Evolutionary conservation across 768 basidiomycete species (phyloP).

Genomic region (Tubosaeta sp.): DNA sequence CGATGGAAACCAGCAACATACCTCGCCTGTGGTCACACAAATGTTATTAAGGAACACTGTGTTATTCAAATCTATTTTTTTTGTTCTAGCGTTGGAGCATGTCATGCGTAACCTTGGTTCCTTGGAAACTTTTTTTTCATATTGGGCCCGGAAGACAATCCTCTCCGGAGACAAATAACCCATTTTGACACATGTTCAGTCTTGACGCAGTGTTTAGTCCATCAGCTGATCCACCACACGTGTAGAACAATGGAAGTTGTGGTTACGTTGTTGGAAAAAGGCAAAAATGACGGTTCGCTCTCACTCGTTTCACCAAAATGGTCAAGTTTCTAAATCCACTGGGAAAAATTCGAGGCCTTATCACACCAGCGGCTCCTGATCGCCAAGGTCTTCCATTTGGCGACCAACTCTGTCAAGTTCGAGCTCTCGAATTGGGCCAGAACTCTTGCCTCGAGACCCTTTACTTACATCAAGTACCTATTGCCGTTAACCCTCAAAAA

Average conservation of each 20-base stretch:
- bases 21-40: conserved; percentile 22
- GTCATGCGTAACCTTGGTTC: conserved; percentile 18
- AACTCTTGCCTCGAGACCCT: conserved; percentile 13
- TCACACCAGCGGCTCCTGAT: conserved; percentile 23
- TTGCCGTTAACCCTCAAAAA: conserved; percentile 17
- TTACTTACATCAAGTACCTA: conserved; percentile 14
- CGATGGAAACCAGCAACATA: conserved; percentile 25
- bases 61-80: conserved; percentile 24
- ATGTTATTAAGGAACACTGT: conserved; percentile 30
- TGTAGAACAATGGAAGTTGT: conserved; percentile 31
- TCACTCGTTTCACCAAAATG: conserved; percentile 17
- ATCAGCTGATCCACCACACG: conserved; percentile 27
- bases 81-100: conserved; percentile 21
- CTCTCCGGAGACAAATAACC: conserved; percentile 24
- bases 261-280: conserved; percentile 23
- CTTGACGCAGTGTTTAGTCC: conserved; percentile 17
- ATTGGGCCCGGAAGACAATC: conserved; percentile 18
- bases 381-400: conserved; percentile 30
- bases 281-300: conserved; percentile 15
- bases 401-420: conserved; percentile 19
- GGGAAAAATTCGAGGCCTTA: conserved; percentile 19
- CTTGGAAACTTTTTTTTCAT: conserved; percentile 32
- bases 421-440: conserved; percentile 9
- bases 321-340: conserved; percentile 21
- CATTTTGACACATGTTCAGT: conserved; percentile 16